Percentiles rank a stretch among this genome's conserved stretches.
Evolutionary conservation across 2,329 filamentous ascomycete species (phyloP).

Genomic region (Fusarium sp.): DNA sequence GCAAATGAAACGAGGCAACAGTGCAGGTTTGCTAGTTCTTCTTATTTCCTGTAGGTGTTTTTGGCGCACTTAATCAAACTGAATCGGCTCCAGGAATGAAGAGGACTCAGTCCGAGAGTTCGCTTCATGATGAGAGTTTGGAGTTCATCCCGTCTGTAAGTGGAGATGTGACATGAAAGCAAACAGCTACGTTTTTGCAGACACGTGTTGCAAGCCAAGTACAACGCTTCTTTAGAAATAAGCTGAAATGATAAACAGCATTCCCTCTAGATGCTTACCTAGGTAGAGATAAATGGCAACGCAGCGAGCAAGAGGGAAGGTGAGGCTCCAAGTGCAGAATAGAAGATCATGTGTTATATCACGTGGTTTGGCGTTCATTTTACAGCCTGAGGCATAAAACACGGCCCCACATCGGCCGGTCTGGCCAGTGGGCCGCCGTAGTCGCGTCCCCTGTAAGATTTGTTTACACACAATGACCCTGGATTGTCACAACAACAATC

Average conservation of each 20-base stretch:
- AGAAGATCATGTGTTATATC: constrained; percentile 30
- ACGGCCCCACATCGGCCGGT: constrained; percentile 32
- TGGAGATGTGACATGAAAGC: background rate
- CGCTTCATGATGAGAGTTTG: constrained; percentile 9
- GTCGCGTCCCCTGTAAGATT: constrained; percentile 45
- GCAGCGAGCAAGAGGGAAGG: background rate
- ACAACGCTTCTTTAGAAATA: background rate
- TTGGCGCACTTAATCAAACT: constrained; percentile 16
- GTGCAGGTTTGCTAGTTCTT: constrained; percentile 24
- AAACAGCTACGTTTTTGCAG: background rate
- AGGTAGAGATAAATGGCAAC: background rate
- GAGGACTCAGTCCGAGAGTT: constrained; percentile 5
- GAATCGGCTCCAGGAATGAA: background rate
- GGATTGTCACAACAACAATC: constrained; percentile 46
- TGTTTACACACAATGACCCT: constrained; percentile 46
- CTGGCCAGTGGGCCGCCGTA: constrained; percentile 7
- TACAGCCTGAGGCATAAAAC: constrained; percentile 40
- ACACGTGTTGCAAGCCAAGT: background rate
- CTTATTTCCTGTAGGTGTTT: background rate
- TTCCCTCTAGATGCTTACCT: background rate
- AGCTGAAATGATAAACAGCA: background rate
- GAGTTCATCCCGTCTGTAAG: constrained; percentile 12
- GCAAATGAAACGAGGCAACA: constrained; percentile 16
- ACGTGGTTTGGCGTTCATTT: constrained; percentile 16
- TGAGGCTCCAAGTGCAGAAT: background rate